Evolutionary conservation across 2,329 filamentous ascomycete species (phyloP), one percentile per base, ranked within the genome.

Genomic region (Thelonectria blattea): DNA sequence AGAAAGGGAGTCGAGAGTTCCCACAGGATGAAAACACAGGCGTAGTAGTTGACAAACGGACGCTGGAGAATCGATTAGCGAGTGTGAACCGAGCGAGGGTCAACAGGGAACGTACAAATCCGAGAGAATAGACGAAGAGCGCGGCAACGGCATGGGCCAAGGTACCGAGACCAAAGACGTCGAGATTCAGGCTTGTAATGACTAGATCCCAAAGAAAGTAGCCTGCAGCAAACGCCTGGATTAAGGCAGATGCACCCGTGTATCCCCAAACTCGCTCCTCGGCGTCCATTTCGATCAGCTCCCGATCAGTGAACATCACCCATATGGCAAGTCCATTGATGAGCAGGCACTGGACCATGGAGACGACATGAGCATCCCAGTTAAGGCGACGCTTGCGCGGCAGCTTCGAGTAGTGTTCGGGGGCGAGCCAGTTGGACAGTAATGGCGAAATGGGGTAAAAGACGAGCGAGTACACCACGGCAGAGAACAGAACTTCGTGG

Each of bases 281-380:
- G 79, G 84, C 86, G 69, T 85, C 79, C 86, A 92, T 91, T 48
- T 78, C 78, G 67, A 76, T 80, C 61, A 91, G 83, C 74, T 93
- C 90, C 42, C 87, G 79, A 74, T 95, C 91, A 43, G 73, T 76
- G 56, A 80, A 81, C 76, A 93, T 91, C 58, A 91, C 84, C 83
- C 87, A 93, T 15, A 95, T 77, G n/a, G 91, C 90, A 32, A 93
- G 78, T 49, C 68, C 74, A 74, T 89, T 92, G 78, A 96, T 91
- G 56, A 92, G 77, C 32, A 83, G 79, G 73, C 88, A 89, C 81
- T 96, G 92, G 57, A 91, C 81, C 67, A 95, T 84, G n/a, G 90
- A 93, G 32, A 95, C 91, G 56, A 94, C 88, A 73, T 94, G 92
- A 22, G 92, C 89, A 74, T 96, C 88, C 92, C 92, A 95, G 81